Evolutionary conservation across 768 basidiomycete species (phyloP).

Genomic region (Pholiota molesta): DNA sequence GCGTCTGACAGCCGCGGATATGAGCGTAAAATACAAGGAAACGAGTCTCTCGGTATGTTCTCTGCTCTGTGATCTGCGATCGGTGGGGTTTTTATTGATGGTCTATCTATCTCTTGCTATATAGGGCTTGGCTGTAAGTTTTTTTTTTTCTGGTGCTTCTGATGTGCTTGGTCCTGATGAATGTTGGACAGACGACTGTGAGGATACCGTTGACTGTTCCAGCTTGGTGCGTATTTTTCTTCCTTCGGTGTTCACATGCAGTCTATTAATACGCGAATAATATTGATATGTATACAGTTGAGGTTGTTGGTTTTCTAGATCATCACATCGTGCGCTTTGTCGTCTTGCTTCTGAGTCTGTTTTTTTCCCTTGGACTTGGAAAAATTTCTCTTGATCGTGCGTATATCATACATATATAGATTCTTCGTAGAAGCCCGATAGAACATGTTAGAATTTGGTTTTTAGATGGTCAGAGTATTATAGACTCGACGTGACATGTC

Average conservation of each 20-base stretch:
- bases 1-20: slow-evolving; percentile 90
- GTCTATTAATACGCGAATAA: not conserved
- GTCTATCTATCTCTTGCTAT: slow-evolving; percentile 9
- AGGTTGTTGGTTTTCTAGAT: not conserved
- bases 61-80: slow-evolving; percentile 4
- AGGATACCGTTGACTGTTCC: slow-evolving; percentile 86
- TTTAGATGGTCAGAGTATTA: not conserved
- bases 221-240: slow-evolving; percentile 49
- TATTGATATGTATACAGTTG: slow-evolving; percentile 3
- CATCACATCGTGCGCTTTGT: slow-evolving; percentile 1
- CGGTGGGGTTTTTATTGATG: slow-evolving; percentile 7
- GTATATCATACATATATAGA: slow-evolving; percentile 5
- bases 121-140: slow-evolving; percentile 47
- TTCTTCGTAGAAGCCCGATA: not conserved
- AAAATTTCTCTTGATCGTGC: not conserved
- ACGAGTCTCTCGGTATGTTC: slow-evolving; percentile 83
- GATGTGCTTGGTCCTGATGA: slow-evolving; percentile 1
- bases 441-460: not conserved
- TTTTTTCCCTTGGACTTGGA: not conserved
- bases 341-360: not conserved
- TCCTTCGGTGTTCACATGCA: not conserved
- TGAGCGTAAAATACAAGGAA: slow-evolving; percentile 96
- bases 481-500: slow-evolving; percentile 1
- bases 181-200: slow-evolving; percentile 59
- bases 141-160: slow-evolving; percentile 8